Evolutionary conservation across 331 rosid species (phyloP).

Genomic region (Spiraea crenata): DNA sequence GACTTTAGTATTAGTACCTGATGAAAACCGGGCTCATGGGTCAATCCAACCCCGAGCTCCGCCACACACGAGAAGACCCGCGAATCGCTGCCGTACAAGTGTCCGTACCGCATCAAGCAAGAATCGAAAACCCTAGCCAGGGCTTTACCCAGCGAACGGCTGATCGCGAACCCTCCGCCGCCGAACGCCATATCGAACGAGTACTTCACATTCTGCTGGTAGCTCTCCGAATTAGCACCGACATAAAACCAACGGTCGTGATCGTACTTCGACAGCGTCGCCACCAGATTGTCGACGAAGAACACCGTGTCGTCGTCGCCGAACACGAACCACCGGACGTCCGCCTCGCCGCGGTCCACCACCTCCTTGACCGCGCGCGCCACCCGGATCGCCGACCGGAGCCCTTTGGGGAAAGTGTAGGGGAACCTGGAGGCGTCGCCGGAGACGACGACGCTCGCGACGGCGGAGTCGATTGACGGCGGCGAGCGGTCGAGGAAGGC

Average conservation of each 20-base stretch:
- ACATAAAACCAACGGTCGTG: slow-evolving; percentile 71
- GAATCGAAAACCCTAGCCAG: slow-evolving; percentile 79
- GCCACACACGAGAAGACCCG: slow-evolving; percentile 81
- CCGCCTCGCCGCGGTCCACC: slow-evolving; percentile 64
- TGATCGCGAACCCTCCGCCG: slow-evolving; percentile 90
- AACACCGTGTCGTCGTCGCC: slow-evolving; percentile 93
- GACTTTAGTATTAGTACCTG: slow-evolving; percentile 47
- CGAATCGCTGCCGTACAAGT: slow-evolving; percentile 90
- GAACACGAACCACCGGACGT: slow-evolving; percentile 86
- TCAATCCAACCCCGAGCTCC: slow-evolving; percentile 80
- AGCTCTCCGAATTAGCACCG: slow-evolving; percentile 83
- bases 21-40: slow-evolving; percentile 95
- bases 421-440: slow-evolving; percentile 62
- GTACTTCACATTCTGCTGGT: slow-evolving; percentile 60
- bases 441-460: slow-evolving; percentile 54
- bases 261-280: slow-evolving; percentile 61
- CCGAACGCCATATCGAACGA: slow-evolving; percentile 93
- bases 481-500: slow-evolving; percentile 59
- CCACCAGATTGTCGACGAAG: slow-evolving; percentile 77
- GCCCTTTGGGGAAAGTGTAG: slow-evolving; percentile 59
- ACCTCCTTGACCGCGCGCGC: slow-evolving; percentile 82
- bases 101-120: slow-evolving; percentile 73
- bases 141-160: slow-evolving; percentile 68
- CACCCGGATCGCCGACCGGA: slow-evolving; percentile 87
- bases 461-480: neutral